phyloP scores from a whole-genome alignment of 2,329 filamentous ascomycete species.

The Venturia nashicola region DNA sequence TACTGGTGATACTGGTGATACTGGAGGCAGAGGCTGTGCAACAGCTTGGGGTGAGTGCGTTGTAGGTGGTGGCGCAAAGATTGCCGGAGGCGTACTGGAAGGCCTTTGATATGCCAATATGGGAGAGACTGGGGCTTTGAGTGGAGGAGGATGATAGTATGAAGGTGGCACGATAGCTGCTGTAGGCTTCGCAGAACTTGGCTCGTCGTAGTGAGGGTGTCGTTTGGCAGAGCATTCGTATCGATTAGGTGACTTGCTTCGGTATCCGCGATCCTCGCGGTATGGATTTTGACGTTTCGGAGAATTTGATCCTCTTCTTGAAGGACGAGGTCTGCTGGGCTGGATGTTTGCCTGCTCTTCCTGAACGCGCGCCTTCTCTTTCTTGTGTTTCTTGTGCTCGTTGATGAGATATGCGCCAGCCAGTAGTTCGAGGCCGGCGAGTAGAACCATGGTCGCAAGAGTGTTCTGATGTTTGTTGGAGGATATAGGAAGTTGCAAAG shows the following conservation, averaged over 20 bases:
- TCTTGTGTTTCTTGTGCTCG: slow-evolving; percentile 23
- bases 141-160: neutral
- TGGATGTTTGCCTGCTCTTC: slow-evolving; percentile 2
- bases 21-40: neutral
- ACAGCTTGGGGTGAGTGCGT: neutral
- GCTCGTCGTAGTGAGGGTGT: neutral
- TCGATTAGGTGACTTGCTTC: neutral
- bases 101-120: neutral
- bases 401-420: slow-evolving; percentile 23
- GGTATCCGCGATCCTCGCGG: neutral
- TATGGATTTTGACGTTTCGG: neutral
- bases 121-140: neutral
- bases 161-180: neutral
- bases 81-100: neutral
- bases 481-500: neutral
- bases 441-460: slow-evolving; percentile 19
- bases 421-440: slow-evolving; percentile 26
- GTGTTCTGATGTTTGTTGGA: neutral
- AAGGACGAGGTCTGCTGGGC: neutral
- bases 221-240: neutral
- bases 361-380: slow-evolving; percentile 15
- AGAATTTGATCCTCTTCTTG: neutral
- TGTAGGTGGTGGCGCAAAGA: neutral
- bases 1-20: neutral
- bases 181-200: neutral